These are phyloP conservation scores for Malus orientalis DNA, from an alignment of 306 rosid species.

Conservation along the genomic window DNA sequence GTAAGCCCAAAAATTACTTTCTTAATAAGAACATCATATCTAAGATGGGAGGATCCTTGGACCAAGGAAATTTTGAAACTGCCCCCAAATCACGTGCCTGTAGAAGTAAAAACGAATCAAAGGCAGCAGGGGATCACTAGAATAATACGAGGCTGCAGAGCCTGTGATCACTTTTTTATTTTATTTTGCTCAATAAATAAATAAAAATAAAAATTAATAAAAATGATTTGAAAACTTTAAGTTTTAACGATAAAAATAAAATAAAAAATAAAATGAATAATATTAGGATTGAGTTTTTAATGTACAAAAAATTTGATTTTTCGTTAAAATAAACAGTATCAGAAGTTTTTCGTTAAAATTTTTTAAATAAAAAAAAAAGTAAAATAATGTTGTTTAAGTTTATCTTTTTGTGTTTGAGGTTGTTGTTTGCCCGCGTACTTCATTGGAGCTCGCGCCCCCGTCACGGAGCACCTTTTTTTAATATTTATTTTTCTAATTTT, in stretches of 20 bases:
- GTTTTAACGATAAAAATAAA: no score
- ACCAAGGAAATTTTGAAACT: neutral
- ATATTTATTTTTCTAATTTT: neutral
- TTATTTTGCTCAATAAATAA: neutral
- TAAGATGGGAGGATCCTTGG: neutral
- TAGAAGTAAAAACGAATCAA: neutral
- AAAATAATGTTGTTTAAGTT: slow-evolving; percentile 13
- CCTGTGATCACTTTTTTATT: neutral
- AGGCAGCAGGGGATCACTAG: neutral
- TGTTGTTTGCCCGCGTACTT: slow-evolving; percentile 5
- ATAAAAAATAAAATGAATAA: no score
- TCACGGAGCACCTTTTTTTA: slow-evolving; percentile 19
- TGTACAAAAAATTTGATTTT: no score
- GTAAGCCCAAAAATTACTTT: no score
- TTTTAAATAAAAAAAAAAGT: neutral
- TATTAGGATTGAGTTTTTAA: no score
- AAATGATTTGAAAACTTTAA: fast-evolving
- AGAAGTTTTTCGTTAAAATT: no score
- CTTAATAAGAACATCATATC: no score
- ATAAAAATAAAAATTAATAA: no score
- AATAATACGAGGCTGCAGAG: neutral
- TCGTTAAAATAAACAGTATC: no score
- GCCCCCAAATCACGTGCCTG: neutral
- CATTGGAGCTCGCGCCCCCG: slow-evolving; percentile 44
- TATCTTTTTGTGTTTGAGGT: slow-evolving; percentile 27